phyloP scores from a whole-genome alignment of 2,329 filamentous ascomycete genomes.

The Fusarium sp. region DNA sequence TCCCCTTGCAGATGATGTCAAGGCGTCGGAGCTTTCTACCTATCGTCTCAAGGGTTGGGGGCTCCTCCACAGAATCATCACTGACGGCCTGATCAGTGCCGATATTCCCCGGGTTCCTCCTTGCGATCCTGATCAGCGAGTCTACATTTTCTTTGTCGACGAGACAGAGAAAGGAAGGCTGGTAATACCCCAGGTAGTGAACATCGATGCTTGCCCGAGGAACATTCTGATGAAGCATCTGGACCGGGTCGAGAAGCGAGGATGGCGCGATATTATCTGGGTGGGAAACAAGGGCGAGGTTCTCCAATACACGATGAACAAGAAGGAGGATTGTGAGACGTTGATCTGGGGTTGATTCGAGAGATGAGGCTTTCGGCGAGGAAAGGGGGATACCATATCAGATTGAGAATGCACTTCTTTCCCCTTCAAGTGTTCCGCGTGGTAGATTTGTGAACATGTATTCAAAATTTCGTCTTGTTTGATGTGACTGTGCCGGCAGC shows the following conservation, averaged over 20 bases:
- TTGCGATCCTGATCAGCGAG: conserved; percentile 17
- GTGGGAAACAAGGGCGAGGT: conserved; percentile 23
- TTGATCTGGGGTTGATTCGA: conserved; percentile 1
- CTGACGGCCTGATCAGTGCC: neutral
- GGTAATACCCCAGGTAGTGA: neutral
- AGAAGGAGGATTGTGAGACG: neutral
- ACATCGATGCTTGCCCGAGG: conserved; percentile 25
- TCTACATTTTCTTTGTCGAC: conserved; percentile 11
- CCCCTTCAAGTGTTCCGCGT: neutral
- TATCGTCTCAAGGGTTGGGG: conserved; percentile 19
- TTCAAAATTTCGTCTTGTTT: neutral
- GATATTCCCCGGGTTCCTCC: neutral
- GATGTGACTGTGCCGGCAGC: neutral
- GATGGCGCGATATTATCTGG: conserved; percentile 44
- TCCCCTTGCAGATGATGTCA: neutral
- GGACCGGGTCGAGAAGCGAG: conserved; percentile 18
- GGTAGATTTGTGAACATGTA: neutral
- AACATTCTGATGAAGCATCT: conserved; percentile 28
- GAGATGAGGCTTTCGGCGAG: neutral
- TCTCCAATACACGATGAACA: conserved; percentile 23
- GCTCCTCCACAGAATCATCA: conserved; percentile 22
- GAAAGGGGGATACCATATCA: neutral
- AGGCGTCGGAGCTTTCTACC: neutral
- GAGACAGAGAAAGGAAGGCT: neutral
- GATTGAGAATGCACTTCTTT: neutral